Evolutionary conservation across 2,329 filamentous ascomycete genomes (phyloP).

Genomic region (Neofusicoccum laricinum): DNA sequence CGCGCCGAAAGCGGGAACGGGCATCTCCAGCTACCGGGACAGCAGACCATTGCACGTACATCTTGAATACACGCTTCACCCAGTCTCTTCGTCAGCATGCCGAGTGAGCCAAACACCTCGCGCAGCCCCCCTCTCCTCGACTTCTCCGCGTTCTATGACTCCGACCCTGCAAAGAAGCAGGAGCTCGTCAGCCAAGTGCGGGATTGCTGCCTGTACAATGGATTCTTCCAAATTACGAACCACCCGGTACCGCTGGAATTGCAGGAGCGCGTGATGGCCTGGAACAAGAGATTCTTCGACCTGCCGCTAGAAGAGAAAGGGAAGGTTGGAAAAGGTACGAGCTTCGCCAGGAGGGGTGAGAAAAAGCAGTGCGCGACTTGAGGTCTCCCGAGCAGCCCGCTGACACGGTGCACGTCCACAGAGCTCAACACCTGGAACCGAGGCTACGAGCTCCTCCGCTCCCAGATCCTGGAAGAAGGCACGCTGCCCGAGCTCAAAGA

Average conservation of each 20-base stretch:
- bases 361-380: background rate
- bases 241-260: slow-evolving; percentile 39
- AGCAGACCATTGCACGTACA: too few relatives aligned
- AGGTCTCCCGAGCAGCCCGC: background rate
- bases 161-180: slow-evolving; percentile 24
- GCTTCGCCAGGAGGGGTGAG: background rate
- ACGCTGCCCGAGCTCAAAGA: slow-evolving; percentile 45
- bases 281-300: slow-evolving; percentile 41
- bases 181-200: slow-evolving; percentile 29
- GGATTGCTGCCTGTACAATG: slow-evolving; percentile 34
- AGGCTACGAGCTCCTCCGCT: slow-evolving; percentile 43
- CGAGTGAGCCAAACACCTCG: background rate
- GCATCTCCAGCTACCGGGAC: too few relatives aligned
- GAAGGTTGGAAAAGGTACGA: slow-evolving; percentile 35
- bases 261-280: slow-evolving; percentile 38
- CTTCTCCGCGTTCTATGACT: slow-evolving; percentile 25
- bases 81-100: background rate
- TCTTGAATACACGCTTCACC: background rate
- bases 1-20: too few relatives aligned
- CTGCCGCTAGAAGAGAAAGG: slow-evolving; percentile 43
- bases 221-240: slow-evolving; percentile 47
- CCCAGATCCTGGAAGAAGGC: slow-evolving; percentile 43
- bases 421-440: slow-evolving; percentile 41
- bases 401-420: slow-evolving; percentile 13
- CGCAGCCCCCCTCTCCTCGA: slow-evolving; percentile 16